Conservation (phyloP, 441 rosid genomes). For the Gossypium aridum region DNA sequence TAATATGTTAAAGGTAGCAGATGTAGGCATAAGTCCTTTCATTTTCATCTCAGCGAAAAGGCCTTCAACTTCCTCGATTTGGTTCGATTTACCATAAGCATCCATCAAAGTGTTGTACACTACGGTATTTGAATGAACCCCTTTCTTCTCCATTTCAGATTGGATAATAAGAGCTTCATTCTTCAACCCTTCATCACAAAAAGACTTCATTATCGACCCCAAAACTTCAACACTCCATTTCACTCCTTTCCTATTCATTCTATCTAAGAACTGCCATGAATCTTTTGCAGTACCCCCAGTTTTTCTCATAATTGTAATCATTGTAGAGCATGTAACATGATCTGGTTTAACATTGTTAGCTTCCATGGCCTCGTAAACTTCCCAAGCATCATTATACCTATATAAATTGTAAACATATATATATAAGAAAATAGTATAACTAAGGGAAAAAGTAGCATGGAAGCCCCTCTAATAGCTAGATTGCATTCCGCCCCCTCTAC, state of each 20-base stretch:
- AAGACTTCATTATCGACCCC: constrained; percentile 66
- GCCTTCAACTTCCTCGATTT: constrained; percentile 82
- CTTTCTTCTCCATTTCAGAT: constrained; percentile 84
- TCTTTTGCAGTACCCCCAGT: constrained; percentile 63
- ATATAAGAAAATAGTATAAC: background rate
- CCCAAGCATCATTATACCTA: constrained; percentile 72
- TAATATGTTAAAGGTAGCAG: constrained; percentile 59
- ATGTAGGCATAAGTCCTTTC: constrained; percentile 56
- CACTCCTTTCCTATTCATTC: constrained; percentile 70
- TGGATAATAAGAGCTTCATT: constrained; percentile 74
- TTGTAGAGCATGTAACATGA: constrained; percentile 65
- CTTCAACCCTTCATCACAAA: constrained; percentile 78
- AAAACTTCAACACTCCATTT: constrained; percentile 66
- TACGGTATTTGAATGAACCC: constrained; percentile 48
- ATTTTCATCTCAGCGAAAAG: constrained; percentile 62
- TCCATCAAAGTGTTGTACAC: constrained; percentile 77
- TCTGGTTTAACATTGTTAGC: constrained; percentile 49
- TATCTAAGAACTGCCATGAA: constrained; percentile 67
- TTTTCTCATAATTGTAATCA: constrained; percentile 72
- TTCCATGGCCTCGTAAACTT: constrained; percentile 65
- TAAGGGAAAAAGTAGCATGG: no score
- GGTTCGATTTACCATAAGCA: constrained; percentile 67
- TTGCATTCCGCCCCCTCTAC: no score
- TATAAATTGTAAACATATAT: constrained; percentile 7
- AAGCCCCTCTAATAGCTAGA: no score